Percentiles rank a stretch among this genome's conserved stretches.
Conservation (phyloP, 1,284 basidiomycete genomes). For the Cutaneotrichosporon sp. region DNA sequence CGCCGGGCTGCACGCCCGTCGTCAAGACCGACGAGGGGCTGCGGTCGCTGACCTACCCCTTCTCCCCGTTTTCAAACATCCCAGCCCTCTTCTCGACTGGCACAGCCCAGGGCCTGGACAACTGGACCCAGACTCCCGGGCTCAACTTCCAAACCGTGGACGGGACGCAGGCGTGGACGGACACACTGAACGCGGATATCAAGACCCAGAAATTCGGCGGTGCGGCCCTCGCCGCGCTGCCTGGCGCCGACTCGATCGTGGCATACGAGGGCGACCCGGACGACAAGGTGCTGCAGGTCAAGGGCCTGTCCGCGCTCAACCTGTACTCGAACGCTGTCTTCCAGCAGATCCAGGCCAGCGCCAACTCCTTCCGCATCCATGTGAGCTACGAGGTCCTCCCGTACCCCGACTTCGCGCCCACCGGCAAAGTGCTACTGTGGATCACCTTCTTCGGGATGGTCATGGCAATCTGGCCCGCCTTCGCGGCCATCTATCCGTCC, state of each 20-base stretch:
- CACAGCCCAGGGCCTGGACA: neutral
- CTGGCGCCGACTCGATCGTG: conserved; percentile 16
- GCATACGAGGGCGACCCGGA: conserved; percentile 4
- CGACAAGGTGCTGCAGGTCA: conserved; percentile 16
- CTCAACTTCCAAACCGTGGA: conserved; percentile 44
- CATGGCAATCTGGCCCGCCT: conserved; percentile 67
- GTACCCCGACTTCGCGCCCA: conserved; percentile 25
- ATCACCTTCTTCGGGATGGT: conserved; percentile 33
- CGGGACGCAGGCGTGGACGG: conserved; percentile 55
- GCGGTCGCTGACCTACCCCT: conserved; percentile 22
- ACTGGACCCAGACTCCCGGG: conserved; percentile 6
- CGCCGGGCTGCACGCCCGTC: conserved; percentile 52
- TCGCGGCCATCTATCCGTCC: conserved; percentile 66
- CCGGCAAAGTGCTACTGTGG: conserved; percentile 32
- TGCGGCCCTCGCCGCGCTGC: conserved; percentile 55
- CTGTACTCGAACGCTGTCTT: conserved; percentile 63
- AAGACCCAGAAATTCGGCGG: conserved; percentile 58
- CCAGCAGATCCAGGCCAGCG: conserved; percentile 52
- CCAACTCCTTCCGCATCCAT: conserved; percentile 56
- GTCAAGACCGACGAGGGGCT: conserved; percentile 7
- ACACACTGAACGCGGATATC: conserved; percentile 53
- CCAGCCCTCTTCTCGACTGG: conserved; percentile 52
- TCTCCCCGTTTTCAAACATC: conserved; percentile 50
- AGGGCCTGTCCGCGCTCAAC: conserved; percentile 61
- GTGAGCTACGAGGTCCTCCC: conserved; percentile 57